phyloP scores from a whole-genome alignment of 192 early-diverging fungal species.

The Coemansia sp. region DNA sequence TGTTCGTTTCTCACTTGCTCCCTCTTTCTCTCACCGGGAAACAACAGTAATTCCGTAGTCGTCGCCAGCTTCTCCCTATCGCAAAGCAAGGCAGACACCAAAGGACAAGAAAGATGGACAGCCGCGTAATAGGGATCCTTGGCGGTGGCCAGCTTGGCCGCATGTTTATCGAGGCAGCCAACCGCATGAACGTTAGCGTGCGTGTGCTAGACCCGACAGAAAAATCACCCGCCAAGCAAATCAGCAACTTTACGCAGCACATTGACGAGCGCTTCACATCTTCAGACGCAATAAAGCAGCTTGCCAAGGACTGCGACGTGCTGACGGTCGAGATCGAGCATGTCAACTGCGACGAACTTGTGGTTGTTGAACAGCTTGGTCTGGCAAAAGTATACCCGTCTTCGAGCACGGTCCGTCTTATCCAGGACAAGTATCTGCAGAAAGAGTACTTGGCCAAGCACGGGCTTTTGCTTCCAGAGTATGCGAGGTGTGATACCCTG shows the following conservation, averaged over 20 bases:
- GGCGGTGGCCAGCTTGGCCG: conserved; percentile 97
- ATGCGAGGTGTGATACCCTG: conserved; percentile 56
- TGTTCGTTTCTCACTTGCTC: background rate
- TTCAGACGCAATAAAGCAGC: conserved; percentile 68
- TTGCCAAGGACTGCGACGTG: conserved; percentile 76
- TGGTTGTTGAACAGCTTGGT: conserved; percentile 59
- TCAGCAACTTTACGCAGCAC: conserved; percentile 70
- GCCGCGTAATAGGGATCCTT: conserved; percentile 58
- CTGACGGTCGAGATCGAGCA: conserved; percentile 99
- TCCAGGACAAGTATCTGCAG: conserved; percentile 97
- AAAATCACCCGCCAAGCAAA: conserved; percentile 85
- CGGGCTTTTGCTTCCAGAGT: conserved; percentile 69
- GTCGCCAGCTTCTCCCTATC: background rate
- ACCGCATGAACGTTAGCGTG: conserved; percentile 84
- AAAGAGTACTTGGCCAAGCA: conserved; percentile 74
- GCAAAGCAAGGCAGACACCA: background rate
- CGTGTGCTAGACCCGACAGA: conserved; percentile 78
- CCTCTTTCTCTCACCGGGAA: background rate
- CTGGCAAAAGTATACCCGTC: conserved; percentile 74
- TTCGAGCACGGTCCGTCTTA: conserved; percentile 79
- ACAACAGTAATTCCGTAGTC: background rate
- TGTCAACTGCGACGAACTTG: conserved; percentile 72
- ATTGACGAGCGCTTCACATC: conserved; percentile 88
- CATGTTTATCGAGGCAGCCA: conserved; percentile 96
- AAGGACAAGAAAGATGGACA: conserved; percentile 30